These are phyloP conservation scores for Hypoxylon rickii DNA, from an alignment of 495 filamentous ascomycete genomes.

Conservation along the genomic window DNA sequence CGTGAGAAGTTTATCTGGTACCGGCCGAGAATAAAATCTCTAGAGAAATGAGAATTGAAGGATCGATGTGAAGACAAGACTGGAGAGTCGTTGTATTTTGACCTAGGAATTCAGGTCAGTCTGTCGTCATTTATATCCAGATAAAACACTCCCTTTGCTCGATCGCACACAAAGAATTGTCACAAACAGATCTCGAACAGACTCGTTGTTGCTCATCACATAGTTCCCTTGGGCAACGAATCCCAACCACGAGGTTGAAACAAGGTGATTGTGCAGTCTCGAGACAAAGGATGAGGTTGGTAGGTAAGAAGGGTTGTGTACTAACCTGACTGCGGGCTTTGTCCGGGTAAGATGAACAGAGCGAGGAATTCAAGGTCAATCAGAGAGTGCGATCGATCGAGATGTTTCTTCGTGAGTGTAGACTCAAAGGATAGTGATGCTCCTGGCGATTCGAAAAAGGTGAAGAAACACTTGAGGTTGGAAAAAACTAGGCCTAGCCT, in stretches of 20 bases:
- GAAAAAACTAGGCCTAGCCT: constrained; percentile 41
- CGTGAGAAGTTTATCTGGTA: constrained; percentile 40
- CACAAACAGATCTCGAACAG: constrained; percentile 17
- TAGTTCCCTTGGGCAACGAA: background rate
- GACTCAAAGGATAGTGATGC: constrained; percentile 45
- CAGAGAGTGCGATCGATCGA: constrained; percentile 32
- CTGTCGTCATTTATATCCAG: constrained; percentile 5
- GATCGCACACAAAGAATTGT: constrained; percentile 5
- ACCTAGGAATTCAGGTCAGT: constrained; percentile 7
- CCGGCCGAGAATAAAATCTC: constrained; percentile 44
- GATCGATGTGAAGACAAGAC: constrained; percentile 25
- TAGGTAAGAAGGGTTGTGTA: constrained; percentile 11
- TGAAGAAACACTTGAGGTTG: constrained; percentile 31
- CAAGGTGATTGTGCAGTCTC: constrained; percentile 25
- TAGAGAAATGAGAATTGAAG: constrained; percentile 31
- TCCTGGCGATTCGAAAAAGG: constrained; percentile 43
- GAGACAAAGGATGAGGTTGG: constrained; percentile 1
- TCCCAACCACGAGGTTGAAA: constrained; percentile 7
- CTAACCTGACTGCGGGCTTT: constrained; percentile 35
- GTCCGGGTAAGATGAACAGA: constrained; percentile 28
- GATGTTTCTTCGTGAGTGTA: constrained; percentile 37
- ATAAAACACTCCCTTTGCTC: background rate
- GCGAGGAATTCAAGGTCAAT: constrained; percentile 18
- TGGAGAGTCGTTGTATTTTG: constrained; percentile 17
- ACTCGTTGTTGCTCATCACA: constrained; percentile 4